Evolutionary conservation across 495 filamentous ascomycete species (phyloP), one percentile per base, ranked within the genome.

Genomic region (Aspergillus avenaceus): DNA sequence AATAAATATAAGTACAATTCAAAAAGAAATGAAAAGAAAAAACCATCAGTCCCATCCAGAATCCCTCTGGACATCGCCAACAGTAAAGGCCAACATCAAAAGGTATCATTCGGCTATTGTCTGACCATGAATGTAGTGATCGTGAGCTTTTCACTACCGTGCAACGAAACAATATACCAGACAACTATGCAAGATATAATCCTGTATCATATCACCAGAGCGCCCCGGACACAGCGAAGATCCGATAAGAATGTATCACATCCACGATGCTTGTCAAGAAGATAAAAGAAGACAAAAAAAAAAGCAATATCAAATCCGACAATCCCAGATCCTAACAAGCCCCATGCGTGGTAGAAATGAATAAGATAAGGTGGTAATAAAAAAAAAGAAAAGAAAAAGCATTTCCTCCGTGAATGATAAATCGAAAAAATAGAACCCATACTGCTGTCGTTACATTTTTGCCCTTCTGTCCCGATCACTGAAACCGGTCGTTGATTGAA

Each of bases 131-230:
- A 19, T 9, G 34, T 38, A 38, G 34, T 38, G 34, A 38, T 18
- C 34, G 6, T 38, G 2, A 38, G 19, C 6, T n/a, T n/a, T 27
- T 19, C 43, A 34, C 43, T 46, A 46, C 43, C 49, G 36, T 25
- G 19, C 9, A 18, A 38, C 18, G 9, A 38, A 21, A 38, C n/a
- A 38, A 38, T 38, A 38, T 38, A 38, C 34, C 34, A 38, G 34
- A 52, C 19, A 36, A 43, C 53, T 56, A 56, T 60, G 57, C 57
- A 56, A 42, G 28, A 41, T 49, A 47, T 41, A 60, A 61, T 32
- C 50, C 61, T 55, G 53, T 56, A 55, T 53, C 48, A 64, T 62
- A 59, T 59, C 60, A 54, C 60, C 59, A 19, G 16, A 49, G 54
- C 63, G 56, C 61, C 59, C 37, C 43, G 58, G 47, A 55, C 23